Percentiles rank a stretch among this genome's conserved stretches.
Conservation (phyloP, 352 stramenopile species). For the Blastocystis sp. region DNA sequence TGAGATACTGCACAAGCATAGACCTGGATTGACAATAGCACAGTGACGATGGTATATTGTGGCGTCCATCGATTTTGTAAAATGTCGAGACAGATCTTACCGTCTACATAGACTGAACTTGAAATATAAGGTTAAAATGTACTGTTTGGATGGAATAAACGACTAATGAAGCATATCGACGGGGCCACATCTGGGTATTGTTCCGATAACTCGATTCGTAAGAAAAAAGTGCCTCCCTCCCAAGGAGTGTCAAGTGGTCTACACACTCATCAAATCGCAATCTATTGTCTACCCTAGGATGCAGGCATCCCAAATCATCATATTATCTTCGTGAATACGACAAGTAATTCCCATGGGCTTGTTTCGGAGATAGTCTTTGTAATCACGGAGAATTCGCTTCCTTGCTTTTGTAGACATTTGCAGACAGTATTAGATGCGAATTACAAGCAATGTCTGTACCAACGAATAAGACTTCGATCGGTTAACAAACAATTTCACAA, state of each 20-base stretch:
- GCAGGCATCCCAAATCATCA: slow-evolving; percentile 72
- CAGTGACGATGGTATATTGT: slow-evolving; percentile 98
- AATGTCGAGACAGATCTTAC: slow-evolving; percentile 94
- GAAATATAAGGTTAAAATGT: not conserved
- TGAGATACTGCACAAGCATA: not conserved
- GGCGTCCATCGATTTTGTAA: slow-evolving; percentile 99
- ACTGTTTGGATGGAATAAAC: slow-evolving; percentile 99
- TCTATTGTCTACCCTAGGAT: slow-evolving; percentile 74
- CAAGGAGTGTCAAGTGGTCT: slow-evolving; percentile 96
- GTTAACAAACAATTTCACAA: not conserved
- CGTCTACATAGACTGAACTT: slow-evolving; percentile 77
- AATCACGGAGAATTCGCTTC: slow-evolving; percentile 20
- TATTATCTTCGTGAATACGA: slow-evolving; percentile 57
- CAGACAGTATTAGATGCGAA: not conserved
- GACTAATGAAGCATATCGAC: slow-evolving; percentile 92
- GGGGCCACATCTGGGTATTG: slow-evolving; percentile 99
- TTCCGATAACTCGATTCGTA: slow-evolving; percentile 87
- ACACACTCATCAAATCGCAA: not conserved
- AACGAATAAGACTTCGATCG: not conserved
- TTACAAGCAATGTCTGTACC: not conserved
- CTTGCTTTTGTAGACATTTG: slow-evolving; percentile 35
- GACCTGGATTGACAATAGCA: slow-evolving; percentile 90
- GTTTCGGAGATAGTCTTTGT: slow-evolving; percentile 27
- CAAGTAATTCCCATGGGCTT: slow-evolving; percentile 28
- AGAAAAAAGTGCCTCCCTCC: slow-evolving; percentile 80